Evolutionary conservation across 2,329 filamentous ascomycete species (phyloP).

Genomic region (Periconia digitata): DNA sequence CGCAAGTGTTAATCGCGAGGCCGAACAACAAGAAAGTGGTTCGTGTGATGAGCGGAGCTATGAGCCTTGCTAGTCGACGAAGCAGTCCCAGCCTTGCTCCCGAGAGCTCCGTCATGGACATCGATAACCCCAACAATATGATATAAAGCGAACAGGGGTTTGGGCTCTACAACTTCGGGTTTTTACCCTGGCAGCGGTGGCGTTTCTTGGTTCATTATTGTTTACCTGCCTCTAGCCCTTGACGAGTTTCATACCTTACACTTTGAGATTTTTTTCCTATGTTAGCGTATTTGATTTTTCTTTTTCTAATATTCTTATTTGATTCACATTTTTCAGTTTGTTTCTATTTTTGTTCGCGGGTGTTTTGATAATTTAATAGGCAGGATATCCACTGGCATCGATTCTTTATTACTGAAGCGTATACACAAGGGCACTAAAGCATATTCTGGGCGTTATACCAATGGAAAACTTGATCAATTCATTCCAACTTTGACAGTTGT

Average conservation of each 20-base stretch:
- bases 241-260: slow-evolving; percentile 2
- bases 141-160: slow-evolving; percentile 19
- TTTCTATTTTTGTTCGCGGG: no score
- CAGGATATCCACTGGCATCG: no score
- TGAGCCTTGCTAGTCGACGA: slow-evolving; percentile 46
- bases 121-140: slow-evolving; percentile 30
- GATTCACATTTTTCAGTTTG: background rate
- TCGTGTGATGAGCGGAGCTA: slow-evolving; percentile 52
- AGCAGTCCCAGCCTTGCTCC: slow-evolving; percentile 32
- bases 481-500: no score
- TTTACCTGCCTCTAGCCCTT: background rate
- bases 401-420: no score
- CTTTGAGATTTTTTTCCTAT: slow-evolving; percentile 5
- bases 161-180: slow-evolving; percentile 8
- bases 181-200: no score
- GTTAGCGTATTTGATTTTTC: background rate
- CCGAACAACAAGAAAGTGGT: slow-evolving; percentile 52
- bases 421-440: no score
- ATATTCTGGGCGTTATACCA: no score
- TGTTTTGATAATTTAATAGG: no score
- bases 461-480: no score
- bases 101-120: slow-evolving; percentile 40
- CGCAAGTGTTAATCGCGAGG: slow-evolving; percentile 80
- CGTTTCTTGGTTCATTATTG: slow-evolving; percentile 1
- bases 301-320: background rate